phyloP scores from a whole-genome alignment of 768 basidiomycete genomes.

The Mycena amicta region DNA sequence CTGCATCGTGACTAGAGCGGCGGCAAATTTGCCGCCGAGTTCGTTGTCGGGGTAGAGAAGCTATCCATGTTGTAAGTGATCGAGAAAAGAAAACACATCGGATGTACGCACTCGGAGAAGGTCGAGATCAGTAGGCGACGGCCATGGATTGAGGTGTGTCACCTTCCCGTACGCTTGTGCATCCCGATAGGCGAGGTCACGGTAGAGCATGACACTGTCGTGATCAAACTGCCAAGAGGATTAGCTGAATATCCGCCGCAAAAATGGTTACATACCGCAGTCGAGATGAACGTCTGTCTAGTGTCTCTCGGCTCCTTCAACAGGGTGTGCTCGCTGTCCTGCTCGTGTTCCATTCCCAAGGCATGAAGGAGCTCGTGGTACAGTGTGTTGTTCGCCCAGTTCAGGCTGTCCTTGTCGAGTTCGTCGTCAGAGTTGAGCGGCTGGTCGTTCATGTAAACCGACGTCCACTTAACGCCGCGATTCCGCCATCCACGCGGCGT shows the following conservation, averaged over 20 bases:
- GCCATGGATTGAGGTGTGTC: neutral
- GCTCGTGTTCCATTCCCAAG: neutral
- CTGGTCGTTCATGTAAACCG: neutral
- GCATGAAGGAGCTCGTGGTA: slow-evolving; percentile 10
- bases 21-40: neutral
- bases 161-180: neutral
- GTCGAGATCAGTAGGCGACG: slow-evolving; percentile 2
- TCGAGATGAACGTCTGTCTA: neutral
- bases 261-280: neutral
- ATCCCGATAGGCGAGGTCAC: neutral
- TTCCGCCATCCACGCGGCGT: neutral
- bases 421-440: neutral
- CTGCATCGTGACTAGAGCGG: neutral
- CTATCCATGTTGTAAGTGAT: neutral
- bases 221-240: slow-evolving; percentile 2
- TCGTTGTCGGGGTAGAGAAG: neutral
- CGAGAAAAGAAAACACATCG: too few relatives aligned
- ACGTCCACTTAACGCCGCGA: neutral
- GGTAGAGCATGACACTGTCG: slow-evolving; percentile 10
- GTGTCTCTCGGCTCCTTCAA: neutral
- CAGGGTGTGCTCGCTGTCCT: neutral
- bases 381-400: neutral
- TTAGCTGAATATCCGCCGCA: neutral
- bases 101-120: neutral
- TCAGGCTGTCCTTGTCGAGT: neutral